Evolutionary conservation across 2,329 filamentous ascomycete genomes (phyloP).

Genomic region (Delphinella strobiligena): DNA sequence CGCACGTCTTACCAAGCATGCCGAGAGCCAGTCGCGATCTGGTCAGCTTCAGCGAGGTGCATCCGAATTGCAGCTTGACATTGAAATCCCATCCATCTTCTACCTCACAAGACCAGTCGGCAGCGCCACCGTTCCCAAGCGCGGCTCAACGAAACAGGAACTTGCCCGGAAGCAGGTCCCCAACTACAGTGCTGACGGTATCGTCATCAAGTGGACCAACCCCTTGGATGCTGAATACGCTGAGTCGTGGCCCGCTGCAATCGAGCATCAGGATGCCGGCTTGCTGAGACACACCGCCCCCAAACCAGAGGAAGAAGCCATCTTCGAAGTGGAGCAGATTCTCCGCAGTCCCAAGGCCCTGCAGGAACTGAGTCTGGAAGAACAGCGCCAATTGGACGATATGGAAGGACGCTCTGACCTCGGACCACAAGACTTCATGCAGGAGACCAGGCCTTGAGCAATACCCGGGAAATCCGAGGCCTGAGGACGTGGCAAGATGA

Average conservation of each 20-base stretch:
- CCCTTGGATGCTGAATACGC: conserved; percentile 26
- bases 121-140: conserved; percentile 8
- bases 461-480: not conserved
- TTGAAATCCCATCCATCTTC: conserved; percentile 4
- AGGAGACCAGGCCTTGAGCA: not conserved
- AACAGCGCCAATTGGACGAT: not conserved
- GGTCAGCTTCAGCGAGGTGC: too few relatives aligned
- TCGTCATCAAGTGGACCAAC: conserved; percentile 24
- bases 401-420: too few relatives aligned
- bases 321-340: not conserved
- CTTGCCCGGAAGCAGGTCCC: conserved; percentile 8
- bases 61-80: not conserved
- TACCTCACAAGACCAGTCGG: not conserved
- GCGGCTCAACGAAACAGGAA: conserved; percentile 8
- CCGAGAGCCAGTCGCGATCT: not conserved
- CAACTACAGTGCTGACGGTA: conserved; percentile 16
- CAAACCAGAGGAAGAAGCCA: conserved; percentile 1
- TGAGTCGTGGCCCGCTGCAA: conserved; percentile 19
- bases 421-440: not conserved
- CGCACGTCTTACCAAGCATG: not conserved
- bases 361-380: not conserved
- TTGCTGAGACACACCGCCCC: conserved; percentile 14
- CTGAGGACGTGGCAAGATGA: not conserved
- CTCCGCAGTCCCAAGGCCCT: not conserved
- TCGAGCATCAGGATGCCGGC: conserved; percentile 20